These are phyloP conservation scores for Colletotrichum tofieldiae DNA, from an alignment of 2,329 filamentous ascomycete genomes.

Conservation along the genomic window DNA sequence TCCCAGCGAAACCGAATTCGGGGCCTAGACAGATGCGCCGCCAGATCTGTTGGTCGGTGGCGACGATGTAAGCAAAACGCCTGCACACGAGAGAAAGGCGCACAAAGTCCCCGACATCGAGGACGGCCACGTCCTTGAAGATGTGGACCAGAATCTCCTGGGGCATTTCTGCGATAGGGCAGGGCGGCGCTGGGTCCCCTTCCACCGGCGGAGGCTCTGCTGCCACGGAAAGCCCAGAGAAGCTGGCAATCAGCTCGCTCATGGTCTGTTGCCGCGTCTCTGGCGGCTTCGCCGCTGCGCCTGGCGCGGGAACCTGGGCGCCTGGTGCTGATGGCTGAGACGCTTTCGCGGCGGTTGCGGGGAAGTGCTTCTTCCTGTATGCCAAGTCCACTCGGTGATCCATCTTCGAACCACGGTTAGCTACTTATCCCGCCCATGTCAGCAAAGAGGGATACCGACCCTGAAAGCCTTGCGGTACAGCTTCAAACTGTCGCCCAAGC, in stretches of 20 bases:
- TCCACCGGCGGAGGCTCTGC: conserved; percentile 79
- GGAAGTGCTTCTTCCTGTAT: conserved; percentile 94
- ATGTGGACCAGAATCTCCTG: conserved; percentile 90
- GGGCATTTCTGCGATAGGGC: conserved; percentile 83
- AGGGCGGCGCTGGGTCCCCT: conserved; percentile 80
- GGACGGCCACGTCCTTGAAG: conserved; percentile 78
- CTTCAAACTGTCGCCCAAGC: conserved; percentile 87
- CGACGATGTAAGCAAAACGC: conserved; percentile 86
- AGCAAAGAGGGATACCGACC: conserved; percentile 63
- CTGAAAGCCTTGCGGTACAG: conserved; percentile 93
- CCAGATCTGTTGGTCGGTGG: conserved; percentile 90
- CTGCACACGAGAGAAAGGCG: conserved; percentile 88
- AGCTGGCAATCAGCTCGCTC: conserved; percentile 82
- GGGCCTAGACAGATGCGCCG: conserved; percentile 78
- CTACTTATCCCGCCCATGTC: neutral
- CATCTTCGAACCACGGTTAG: conserved; percentile 68
- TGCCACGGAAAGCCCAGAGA: conserved; percentile 79
- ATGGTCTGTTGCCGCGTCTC: conserved; percentile 63
- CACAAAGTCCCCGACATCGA: conserved; percentile 83
- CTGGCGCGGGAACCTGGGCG: conserved; percentile 47
- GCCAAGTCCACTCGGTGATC: conserved; percentile 87
- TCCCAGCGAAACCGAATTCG: conserved; percentile 84
- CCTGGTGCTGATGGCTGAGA: conserved; percentile 43
- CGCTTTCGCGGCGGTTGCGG: conserved; percentile 71
- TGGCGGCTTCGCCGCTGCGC: conserved; percentile 37